phyloP scores from a whole-genome alignment of 805 yeast species.

The Metschnikowia cubensis region DNA sequence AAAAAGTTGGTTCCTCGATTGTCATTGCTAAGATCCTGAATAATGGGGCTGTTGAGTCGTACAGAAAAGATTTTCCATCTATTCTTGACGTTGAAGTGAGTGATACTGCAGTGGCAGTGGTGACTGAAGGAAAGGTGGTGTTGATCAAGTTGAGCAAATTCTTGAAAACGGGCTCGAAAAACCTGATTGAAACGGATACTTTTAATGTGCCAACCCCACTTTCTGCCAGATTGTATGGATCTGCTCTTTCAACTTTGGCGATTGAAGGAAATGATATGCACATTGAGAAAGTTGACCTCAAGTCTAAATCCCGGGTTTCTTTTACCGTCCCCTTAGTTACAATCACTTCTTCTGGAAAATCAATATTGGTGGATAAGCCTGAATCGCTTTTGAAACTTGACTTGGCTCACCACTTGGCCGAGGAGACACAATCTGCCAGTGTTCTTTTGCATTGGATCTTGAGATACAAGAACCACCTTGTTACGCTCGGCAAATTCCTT shows the following conservation, averaged over 20 bases:
- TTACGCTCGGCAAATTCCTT: constrained; percentile 28
- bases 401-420: constrained; percentile 30
- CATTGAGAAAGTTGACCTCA: not conserved
- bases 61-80: constrained; percentile 2
- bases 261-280: not conserved
- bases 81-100: constrained; percentile 4
- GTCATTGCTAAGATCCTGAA: constrained; percentile 1
- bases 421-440: constrained; percentile 23
- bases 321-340: not conserved
- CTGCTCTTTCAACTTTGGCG: not conserved
- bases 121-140: constrained; percentile 4
- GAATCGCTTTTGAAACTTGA: constrained; percentile 24
- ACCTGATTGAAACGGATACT: not conserved
- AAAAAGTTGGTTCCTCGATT: not conserved
- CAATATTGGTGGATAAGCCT: constrained; percentile 32
- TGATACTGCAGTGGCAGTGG: constrained; percentile 5
- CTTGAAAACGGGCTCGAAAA: not conserved
- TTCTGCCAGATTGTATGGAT: not conserved
- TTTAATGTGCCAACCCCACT: not conserved
- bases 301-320: not conserved
- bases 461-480: constrained; percentile 31
- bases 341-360: constrained; percentile 9
- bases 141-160: constrained; percentile 8
- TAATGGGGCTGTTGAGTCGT: not conserved
- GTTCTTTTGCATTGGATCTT: constrained; percentile 25